Conservation (phyloP, 2,329 filamentous ascomycete species). For the Botrytis paeoniae region DNA sequence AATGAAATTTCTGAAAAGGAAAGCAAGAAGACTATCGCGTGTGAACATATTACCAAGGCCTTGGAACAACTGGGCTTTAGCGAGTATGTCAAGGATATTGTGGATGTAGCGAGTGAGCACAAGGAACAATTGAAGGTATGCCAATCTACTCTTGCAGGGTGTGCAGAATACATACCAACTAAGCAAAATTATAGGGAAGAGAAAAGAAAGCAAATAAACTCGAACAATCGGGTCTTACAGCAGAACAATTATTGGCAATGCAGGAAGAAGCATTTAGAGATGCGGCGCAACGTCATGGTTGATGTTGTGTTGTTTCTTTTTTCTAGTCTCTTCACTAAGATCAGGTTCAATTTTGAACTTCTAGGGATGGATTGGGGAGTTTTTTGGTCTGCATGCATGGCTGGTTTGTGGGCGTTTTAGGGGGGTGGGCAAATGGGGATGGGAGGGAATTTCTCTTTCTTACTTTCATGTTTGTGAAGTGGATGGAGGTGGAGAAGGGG, state of each 20-base stretch:
- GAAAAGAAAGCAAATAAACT: conserved; percentile 98
- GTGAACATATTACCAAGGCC: conserved; percentile 94
- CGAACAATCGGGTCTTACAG: conserved; percentile 85
- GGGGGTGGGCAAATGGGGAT: neutral
- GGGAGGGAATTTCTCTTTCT: neutral
- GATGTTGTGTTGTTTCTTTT: neutral
- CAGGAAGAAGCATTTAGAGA: conserved; percentile 90
- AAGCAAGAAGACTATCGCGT: conserved; percentile 98
- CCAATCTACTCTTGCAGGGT: conserved; percentile 19
- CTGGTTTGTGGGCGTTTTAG: conserved; percentile 10
- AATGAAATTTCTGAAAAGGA: conserved; percentile 99
- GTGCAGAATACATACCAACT: conserved; percentile 13
- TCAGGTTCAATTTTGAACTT: neutral
- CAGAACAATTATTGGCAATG: conserved; percentile 83
- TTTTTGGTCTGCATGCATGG: conserved; percentile 17
- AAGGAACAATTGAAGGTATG: conserved; percentile 88
- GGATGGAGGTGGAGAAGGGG: neutral
- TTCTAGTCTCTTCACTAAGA: conserved; percentile 8
- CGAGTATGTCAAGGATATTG: conserved; percentile 85
- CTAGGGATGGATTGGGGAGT: conserved; percentile 9
- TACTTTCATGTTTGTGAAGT: conserved; percentile 1
- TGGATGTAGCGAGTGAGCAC: conserved; percentile 84
- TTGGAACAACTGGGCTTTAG: conserved; percentile 88
- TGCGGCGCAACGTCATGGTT: conserved; percentile 47
- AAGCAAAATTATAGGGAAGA: conserved; percentile 58